Evolutionary conservation across 2,329 filamentous ascomycete species (phyloP).

Genomic region (Drechmeria coniospora): DNA sequence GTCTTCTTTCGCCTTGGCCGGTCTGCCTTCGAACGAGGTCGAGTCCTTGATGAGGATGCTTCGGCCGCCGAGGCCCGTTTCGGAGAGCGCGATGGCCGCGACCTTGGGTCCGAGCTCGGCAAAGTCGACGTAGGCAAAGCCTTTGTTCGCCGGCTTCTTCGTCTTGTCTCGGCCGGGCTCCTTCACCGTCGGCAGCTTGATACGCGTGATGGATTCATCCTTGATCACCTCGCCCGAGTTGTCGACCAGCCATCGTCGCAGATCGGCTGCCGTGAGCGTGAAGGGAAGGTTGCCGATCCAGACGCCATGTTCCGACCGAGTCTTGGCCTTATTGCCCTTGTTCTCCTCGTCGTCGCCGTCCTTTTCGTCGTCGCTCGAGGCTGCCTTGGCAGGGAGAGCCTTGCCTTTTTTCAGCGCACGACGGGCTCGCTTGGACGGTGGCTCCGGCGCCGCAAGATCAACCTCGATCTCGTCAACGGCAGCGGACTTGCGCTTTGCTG

Average conservation of each 20-base stretch:
- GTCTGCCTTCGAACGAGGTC: constrained; percentile 80
- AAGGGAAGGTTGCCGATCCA: constrained; percentile 98
- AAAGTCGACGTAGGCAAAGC: constrained; percentile 95
- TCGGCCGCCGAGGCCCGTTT: constrained; percentile 61
- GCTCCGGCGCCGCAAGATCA: constrained; percentile 77
- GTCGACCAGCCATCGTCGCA: constrained; percentile 67
- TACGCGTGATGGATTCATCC: constrained; percentile 60
- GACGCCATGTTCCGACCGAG: constrained; percentile 67
- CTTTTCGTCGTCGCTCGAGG: constrained; percentile 20
- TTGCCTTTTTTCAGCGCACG: constrained; percentile 81
- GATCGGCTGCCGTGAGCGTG: constrained; percentile 54
- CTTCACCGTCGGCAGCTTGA: constrained; percentile 60
- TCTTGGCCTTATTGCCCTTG: constrained; percentile 28
- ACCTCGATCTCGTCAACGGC: constrained; percentile 69
- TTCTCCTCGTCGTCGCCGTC: constrained; percentile 19
- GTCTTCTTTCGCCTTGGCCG: constrained; percentile 43
- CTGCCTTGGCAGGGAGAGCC: constrained; percentile 28
- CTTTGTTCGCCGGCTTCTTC: constrained; percentile 50
- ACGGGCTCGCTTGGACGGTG: constrained; percentile 84
- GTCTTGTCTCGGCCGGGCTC: constrained; percentile 22
- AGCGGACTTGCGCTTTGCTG: constrained; percentile 54
- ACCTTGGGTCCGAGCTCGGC: constrained; percentile 51
- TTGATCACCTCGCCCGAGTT: constrained; percentile 51
- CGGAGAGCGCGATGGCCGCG: constrained; percentile 72
- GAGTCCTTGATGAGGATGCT: constrained; percentile 86